Percentiles rank a stretch among this genome's conserved stretches.
Evolutionary conservation across 345 rosid species (phyloP).

Genomic region (Hibiscus trionum): DNA sequence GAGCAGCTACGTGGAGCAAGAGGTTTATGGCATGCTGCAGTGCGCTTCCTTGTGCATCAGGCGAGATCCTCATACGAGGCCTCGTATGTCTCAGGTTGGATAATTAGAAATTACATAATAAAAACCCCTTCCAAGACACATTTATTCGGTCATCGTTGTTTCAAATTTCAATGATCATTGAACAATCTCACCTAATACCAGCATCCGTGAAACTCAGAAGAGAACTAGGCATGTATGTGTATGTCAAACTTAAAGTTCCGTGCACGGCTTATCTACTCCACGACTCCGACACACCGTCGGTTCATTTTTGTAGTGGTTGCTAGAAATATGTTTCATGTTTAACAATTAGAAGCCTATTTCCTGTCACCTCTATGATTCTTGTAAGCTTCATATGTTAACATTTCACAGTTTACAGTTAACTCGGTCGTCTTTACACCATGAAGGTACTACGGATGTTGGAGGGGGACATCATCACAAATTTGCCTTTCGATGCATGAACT

Average conservation of each 20-base stretch:
- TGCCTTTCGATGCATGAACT: slow-evolving; percentile 11
- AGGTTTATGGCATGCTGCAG: slow-evolving; percentile 69
- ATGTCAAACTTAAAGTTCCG: not conserved
- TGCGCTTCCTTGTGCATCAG: slow-evolving; percentile 88
- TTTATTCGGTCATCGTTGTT: slow-evolving; percentile 1
- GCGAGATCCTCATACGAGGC: slow-evolving; percentile 76
- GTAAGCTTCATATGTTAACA: not conserved
- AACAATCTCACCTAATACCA: too few species aligned
- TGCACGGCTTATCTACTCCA: too few species aligned
- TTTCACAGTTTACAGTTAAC: not conserved
- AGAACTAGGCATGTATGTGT: not conserved
- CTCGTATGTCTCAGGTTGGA: slow-evolving; percentile 93
- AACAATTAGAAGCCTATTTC: too few species aligned
- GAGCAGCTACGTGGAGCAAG: slow-evolving; percentile 48
- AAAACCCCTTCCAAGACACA: not conserved
- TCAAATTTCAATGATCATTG: not conserved
- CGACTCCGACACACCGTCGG: too few species aligned
- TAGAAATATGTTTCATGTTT: too few species aligned
- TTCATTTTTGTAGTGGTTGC: too few species aligned
- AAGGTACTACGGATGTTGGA: slow-evolving; percentile 89
- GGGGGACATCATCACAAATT: slow-evolving; percentile 43
- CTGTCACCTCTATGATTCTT: not conserved
- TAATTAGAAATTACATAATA: not conserved
- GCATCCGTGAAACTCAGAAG: not conserved
- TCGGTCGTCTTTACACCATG: slow-evolving; percentile 13